Evolutionary conservation across 768 basidiomycete species (phyloP), one percentile per base, ranked within the genome.

Genomic region (Coprinellus micaceus): DNA sequence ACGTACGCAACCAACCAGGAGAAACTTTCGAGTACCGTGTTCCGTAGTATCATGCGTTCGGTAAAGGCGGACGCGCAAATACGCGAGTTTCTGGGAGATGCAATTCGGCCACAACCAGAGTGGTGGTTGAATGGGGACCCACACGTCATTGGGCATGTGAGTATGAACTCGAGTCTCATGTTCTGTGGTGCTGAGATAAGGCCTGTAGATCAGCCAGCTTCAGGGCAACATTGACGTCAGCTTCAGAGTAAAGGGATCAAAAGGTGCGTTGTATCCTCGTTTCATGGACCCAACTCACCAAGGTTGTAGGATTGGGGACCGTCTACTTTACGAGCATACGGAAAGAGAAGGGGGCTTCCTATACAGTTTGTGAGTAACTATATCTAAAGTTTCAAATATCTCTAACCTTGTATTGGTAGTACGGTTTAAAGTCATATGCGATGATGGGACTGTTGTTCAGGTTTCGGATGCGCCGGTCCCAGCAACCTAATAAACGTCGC

Each of bases 251-350:
- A 86, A 82, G 62, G 89, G 89, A 2, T 83, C 87, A 41, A 82
- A 78, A 74, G 82, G 89, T 84, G 22, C 44, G 75, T 65, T 5
- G 41, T 5, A 54, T 43, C 29, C 28, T 37, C 37, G 37, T 37
- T 26, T 39, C 15, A 59, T 19, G 19, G 26, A 24, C 25, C 3
- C 9, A 37, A 28, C 7, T 52, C 48, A 22, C 24, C 24, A 10
- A 9, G 22, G 43, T 26, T 24, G 5, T 56, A 90, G 89, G 81
- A 21, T 76, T 83, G 19, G 90, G 90, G 5, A 92, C 88, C 17
- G 67, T 91, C 2, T 91, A 92, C 65, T 92, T 91, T 67, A 91
- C 89, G 2, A 91, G 88, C 66, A 86, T 92, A 54, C 79, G 90
- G 41, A 86, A 83, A 71, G 82, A 78, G 15, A 91, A 90, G 64